These are phyloP conservation scores for Psidium friedrichsthalianum DNA, from an alignment of 345 rosid species.

Conservation along the genomic window DNA sequence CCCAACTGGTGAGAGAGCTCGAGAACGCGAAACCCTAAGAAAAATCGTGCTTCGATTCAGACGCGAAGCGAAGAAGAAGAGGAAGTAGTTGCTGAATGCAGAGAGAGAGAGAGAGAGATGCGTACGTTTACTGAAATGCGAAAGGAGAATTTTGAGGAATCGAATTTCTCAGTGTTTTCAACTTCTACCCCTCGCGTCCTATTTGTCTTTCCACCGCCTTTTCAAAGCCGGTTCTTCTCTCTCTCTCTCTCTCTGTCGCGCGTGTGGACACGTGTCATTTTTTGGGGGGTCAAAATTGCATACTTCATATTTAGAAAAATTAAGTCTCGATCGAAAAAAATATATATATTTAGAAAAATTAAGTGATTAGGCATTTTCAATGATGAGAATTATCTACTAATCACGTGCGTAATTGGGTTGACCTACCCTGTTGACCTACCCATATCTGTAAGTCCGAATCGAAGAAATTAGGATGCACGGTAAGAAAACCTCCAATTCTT, in stretches of 20 bases:
- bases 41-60: not conserved
- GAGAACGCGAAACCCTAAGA: not conserved
- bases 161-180: not conserved
- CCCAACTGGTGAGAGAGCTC: not conserved
- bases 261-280: too few relatives aligned
- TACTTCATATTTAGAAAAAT: not conserved
- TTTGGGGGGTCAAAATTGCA: too few relatives aligned
- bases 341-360: too few relatives aligned
- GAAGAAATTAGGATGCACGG: not conserved
- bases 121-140: not conserved
- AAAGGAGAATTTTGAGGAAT: not conserved
- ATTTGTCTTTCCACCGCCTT: not conserved
- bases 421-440: not conserved
- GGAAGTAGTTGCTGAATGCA: not conserved
- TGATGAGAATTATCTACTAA: not conserved
- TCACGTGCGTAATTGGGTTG: not conserved
- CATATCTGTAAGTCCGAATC: not conserved
- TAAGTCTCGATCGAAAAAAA: too few relatives aligned
- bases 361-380: not conserved
- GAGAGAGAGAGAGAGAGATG: constrained; percentile 12
- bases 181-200: not conserved
- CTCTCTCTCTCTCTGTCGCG: too few relatives aligned
- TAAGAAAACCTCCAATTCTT: not conserved
- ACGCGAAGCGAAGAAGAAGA: not conserved
- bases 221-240: not conserved